Percentiles rank a stretch among this genome's conserved stretches.
These are phyloP conservation scores for Phytophthora pisi DNA, from an alignment of 352 stramenopile species.

Conservation along the genomic window DNA sequence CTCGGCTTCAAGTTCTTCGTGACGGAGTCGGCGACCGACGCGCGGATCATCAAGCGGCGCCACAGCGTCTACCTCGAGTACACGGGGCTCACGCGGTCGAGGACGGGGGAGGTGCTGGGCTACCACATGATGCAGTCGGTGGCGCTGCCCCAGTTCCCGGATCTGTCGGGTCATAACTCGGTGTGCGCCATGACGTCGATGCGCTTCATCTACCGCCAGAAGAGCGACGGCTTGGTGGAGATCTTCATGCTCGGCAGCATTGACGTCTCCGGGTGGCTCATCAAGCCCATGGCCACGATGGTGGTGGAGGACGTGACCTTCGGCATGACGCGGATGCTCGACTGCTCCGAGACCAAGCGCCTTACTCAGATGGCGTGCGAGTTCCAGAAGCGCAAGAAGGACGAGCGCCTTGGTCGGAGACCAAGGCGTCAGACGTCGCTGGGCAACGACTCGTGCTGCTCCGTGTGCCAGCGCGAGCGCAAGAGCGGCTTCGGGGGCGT, in stretches of 20 bases:
- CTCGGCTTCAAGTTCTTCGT: slow-evolving; percentile 70
- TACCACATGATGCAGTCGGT: slow-evolving; percentile 65
- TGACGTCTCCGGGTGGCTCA: slow-evolving; percentile 41
- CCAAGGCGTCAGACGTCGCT: slow-evolving; percentile 25
- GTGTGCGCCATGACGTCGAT: slow-evolving; percentile 46
- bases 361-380: slow-evolving; percentile 52
- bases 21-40: slow-evolving; percentile 38
- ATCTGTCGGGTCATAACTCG: slow-evolving; percentile 45
- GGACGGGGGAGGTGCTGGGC: slow-evolving; percentile 42
- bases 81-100: slow-evolving; percentile 40
- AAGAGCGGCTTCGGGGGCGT: slow-evolving; percentile 46
- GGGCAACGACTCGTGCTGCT: slow-evolving; percentile 18
- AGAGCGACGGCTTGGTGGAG: slow-evolving; percentile 44
- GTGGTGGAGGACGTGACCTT: slow-evolving; percentile 47
- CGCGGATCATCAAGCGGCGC: slow-evolving; percentile 46
- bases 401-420: slow-evolving; percentile 22
- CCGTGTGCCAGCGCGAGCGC: slow-evolving; percentile 35
- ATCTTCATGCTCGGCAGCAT: slow-evolving; percentile 56
- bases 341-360: slow-evolving; percentile 52
- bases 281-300: slow-evolving; percentile 36
- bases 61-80: slow-evolving; percentile 59
- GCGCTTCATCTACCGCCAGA: slow-evolving; percentile 53
- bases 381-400: slow-evolving; percentile 37
- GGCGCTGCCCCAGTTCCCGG: slow-evolving; percentile 48
- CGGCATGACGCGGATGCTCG: slow-evolving; percentile 38